Percentiles rank a stretch among this genome's conserved stretches.
Evolutionary conservation across 1,139 yeast species (phyloP).

Genomic region (Geotrichum phurueaensis): DNA sequence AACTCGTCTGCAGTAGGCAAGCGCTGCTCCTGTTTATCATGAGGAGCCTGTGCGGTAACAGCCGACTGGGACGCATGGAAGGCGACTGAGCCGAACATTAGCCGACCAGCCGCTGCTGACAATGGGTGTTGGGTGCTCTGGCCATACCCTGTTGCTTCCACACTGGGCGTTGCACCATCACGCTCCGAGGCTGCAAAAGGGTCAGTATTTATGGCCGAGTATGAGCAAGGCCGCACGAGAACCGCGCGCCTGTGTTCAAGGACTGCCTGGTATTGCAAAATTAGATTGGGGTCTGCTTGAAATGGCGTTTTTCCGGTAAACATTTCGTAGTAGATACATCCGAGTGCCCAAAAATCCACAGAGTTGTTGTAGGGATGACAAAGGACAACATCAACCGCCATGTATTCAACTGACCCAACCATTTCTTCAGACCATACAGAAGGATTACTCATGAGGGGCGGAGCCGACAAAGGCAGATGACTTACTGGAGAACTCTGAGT

Average conservation of each 20-base stretch:
- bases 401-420: slow-evolving; percentile 19
- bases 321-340: slow-evolving; percentile 19
- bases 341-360: slow-evolving; percentile 19
- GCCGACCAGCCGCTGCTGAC: background rate
- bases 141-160: background rate
- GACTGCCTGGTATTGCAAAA: slow-evolving; percentile 7
- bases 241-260: background rate
- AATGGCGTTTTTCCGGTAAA: slow-evolving; percentile 17
- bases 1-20: slow-evolving; percentile 1
- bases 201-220: background rate
- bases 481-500: background rate
- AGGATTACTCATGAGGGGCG: background rate
- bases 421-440: slow-evolving; percentile 18
- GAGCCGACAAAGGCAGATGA: slow-evolving; percentile 4
- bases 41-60: background rate
- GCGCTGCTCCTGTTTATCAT: background rate
- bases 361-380: slow-evolving; percentile 13
- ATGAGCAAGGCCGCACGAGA: background rate
- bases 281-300: slow-evolving; percentile 16
- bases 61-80: background rate
- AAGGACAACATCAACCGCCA: slow-evolving; percentile 18
- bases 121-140: no score
- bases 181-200: background rate
- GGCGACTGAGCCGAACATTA: background rate
- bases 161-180: background rate